Evolutionary conservation across 1,284 basidiomycete species (phyloP).

Genomic region (Singerocomus inundabilis): DNA sequence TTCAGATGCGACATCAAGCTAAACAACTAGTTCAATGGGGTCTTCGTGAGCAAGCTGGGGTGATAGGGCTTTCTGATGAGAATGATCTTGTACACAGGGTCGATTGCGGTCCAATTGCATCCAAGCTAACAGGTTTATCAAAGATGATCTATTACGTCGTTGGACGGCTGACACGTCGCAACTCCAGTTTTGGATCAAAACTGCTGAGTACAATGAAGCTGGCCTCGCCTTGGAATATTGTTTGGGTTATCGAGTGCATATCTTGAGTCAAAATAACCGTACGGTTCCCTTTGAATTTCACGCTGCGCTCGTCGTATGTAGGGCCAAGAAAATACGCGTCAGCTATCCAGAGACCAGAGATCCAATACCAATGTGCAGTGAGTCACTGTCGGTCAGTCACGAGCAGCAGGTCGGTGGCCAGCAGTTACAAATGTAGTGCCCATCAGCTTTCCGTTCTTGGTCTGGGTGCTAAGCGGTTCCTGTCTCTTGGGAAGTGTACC

Average conservation of each 20-base stretch:
- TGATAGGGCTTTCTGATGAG: not conserved
- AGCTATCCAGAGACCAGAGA: too few relatives aligned
- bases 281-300: not conserved
- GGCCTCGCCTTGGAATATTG: not conserved
- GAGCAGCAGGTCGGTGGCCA: not conserved
- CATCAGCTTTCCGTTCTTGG: slow-evolving; percentile 49
- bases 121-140: not conserved
- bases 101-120: not conserved
- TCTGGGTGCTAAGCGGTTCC: slow-evolving; percentile 35
- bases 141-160: not conserved
- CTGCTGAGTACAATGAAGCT: not conserved
- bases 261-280: not conserved
- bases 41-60: not conserved
- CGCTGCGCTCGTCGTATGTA: not conserved
- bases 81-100: not conserved
- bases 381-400: not conserved
- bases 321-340: not conserved
- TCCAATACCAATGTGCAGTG: not conserved
- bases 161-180: not conserved
- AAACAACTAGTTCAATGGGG: not conserved
- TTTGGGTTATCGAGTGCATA: not conserved
- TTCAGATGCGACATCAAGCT: slow-evolving; percentile 10
- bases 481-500: slow-evolving; percentile 37
- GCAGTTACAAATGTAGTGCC: slow-evolving; percentile 10
- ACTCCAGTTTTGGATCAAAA: not conserved